phyloP scores from a whole-genome alignment of 345 rosid species.

The Salix brachista region DNA sequence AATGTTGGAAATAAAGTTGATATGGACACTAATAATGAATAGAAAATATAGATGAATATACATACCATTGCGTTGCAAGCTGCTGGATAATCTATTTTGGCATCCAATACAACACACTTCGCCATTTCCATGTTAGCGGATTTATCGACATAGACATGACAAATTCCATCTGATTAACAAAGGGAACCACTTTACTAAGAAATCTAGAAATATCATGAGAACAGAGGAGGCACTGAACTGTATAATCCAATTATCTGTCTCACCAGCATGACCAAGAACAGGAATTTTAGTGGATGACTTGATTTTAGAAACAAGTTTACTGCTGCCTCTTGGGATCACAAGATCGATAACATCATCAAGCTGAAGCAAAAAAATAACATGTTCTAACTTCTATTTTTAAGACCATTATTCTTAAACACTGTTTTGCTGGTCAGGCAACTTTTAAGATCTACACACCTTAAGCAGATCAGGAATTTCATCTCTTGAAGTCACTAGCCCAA shows the following conservation, averaged over 20 bases:
- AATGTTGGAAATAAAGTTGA: not conserved
- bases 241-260: slow-evolving; percentile 23
- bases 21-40: not conserved
- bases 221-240: not conserved
- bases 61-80: slow-evolving; percentile 96
- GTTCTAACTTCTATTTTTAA: slow-evolving; percentile 9
- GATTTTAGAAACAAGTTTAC: slow-evolving; percentile 82
- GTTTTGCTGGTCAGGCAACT: not conserved
- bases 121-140: slow-evolving; percentile 82
- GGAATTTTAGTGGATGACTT: slow-evolving; percentile 93
- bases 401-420: not conserved
- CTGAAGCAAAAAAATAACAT: slow-evolving; percentile 41
- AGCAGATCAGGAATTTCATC: slow-evolving; percentile 97
- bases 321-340: slow-evolving; percentile 99
- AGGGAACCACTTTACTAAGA: slow-evolving; percentile 3
- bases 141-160: slow-evolving; percentile 89
- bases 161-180: slow-evolving; percentile 75
- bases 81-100: slow-evolving; percentile 93
- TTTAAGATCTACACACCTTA: slow-evolving; percentile 47
- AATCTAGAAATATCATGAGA: slow-evolving; percentile 9
- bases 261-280: slow-evolving; percentile 96
- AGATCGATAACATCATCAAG: slow-evolving; percentile 98
- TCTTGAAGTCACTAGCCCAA: slow-evolving; percentile 91
- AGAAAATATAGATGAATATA: not conserved
- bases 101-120: slow-evolving; percentile 75